These are phyloP conservation scores for Kluyveromyces sp. DNA, from an alignment of 1,139 yeast genomes.

Conservation along the genomic window DNA sequence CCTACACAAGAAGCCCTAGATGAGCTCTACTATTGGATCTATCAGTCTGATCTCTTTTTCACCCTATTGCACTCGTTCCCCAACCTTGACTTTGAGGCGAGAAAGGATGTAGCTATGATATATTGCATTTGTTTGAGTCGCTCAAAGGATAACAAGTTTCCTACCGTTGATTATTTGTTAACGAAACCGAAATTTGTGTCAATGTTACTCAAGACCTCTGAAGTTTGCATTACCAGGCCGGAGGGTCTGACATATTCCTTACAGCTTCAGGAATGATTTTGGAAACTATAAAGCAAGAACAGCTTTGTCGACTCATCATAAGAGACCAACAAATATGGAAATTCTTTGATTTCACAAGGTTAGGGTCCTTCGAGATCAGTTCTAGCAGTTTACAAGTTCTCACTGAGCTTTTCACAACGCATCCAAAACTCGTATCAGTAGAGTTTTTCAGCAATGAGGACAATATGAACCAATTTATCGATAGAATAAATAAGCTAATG, in stretches of 20 bases:
- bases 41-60: conserved; percentile 58
- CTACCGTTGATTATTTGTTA: conserved; percentile 79
- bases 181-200: conserved; percentile 59
- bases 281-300: conserved; percentile 79
- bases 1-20: conserved; percentile 76
- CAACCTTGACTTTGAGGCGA: conserved; percentile 75
- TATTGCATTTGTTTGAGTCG: conserved; percentile 75
- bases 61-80: conserved; percentile 50
- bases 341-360: conserved; percentile 69
- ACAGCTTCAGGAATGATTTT: conserved; percentile 74
- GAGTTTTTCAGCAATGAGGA: conserved; percentile 50
- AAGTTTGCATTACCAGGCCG: conserved; percentile 34
- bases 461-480: conserved; percentile 50
- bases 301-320: conserved; percentile 52
- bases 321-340: conserved; percentile 65
- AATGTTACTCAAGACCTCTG: conserved; percentile 61
- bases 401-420: conserved; percentile 60
- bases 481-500: conserved; percentile 58
- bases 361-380: conserved; percentile 77
- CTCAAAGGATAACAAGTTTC: conserved; percentile 66
- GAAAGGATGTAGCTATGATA: conserved; percentile 71
- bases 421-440: conserved; percentile 53
- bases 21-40: conserved; percentile 33
- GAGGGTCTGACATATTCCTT: conserved; percentile 52
- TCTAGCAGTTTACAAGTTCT: conserved; percentile 82